Percentiles rank a stretch among this genome's conserved stretches.
Conservation (phyloP, 106 monocot genomes). For the Vanilla planifolia region DNA sequence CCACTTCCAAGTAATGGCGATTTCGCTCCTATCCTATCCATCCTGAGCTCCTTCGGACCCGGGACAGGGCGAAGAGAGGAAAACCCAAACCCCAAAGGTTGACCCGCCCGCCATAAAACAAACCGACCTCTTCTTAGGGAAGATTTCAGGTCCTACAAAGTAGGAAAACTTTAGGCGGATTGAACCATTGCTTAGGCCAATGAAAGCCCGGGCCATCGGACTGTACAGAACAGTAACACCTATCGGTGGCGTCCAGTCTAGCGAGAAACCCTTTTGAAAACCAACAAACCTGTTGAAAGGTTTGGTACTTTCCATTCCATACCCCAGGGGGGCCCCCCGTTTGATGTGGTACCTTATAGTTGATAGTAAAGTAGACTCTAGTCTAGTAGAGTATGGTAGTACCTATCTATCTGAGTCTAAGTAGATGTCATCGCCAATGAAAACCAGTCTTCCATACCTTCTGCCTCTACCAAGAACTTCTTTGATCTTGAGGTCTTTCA, state of each 20-base stretch:
- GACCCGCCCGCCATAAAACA: conserved; percentile 1
- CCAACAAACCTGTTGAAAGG: neutral
- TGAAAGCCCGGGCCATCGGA: too few relatives aligned
- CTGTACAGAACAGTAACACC: too few relatives aligned
- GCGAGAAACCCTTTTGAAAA: neutral
- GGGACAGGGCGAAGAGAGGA: neutral
- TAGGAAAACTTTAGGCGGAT: neutral
- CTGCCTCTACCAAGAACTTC: neutral
- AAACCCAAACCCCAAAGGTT: neutral
- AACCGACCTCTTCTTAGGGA: neutral
- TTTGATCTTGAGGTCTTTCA: neutral
- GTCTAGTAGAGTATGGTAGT: neutral
- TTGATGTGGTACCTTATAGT: neutral
- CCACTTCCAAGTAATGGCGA: too few relatives aligned
- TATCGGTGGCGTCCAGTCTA: too few relatives aligned
- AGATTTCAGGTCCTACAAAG: neutral
- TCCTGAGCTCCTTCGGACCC: too few relatives aligned
- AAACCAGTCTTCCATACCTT: neutral
- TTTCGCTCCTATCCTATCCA: too few relatives aligned
- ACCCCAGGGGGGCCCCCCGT: too few relatives aligned
- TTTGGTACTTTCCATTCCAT: too few relatives aligned
- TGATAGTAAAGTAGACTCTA: neutral
- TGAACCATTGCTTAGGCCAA: too few relatives aligned
- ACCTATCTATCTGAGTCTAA: neutral
- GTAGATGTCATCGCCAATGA: neutral